A percentile compares a stretch with the other conserved stretches of the same genome.
phyloP scores from a whole-genome alignment of 2,329 filamentous ascomycete genomes.

The Fusarium guadeloupense region DNA sequence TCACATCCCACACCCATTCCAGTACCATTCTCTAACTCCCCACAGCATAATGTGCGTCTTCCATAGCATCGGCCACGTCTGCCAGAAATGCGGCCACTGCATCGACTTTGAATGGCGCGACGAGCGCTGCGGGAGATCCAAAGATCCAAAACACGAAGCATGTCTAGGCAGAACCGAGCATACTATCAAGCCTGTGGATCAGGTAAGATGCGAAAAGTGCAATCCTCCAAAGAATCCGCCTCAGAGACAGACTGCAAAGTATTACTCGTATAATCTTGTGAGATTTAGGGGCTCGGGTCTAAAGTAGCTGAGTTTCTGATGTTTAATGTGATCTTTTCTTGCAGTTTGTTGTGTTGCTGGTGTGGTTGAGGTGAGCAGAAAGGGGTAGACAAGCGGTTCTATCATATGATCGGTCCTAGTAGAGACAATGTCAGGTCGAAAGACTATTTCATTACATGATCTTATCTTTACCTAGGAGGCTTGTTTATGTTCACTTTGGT shows the following conservation, averaged over 20 bases:
- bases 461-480: no score
- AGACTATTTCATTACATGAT: no score
- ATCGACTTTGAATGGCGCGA: not conserved
- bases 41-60: constrained; percentile 13
- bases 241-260: not conserved
- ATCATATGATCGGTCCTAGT: no score
- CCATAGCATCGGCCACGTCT: not conserved
- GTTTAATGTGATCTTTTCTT: no score
- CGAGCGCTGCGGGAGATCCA: not conserved
- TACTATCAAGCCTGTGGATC: not conserved
- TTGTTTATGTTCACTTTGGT: no score
- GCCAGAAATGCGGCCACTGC: not conserved
- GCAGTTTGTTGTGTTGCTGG: no score
- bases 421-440: no score
- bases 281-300: no score
- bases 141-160: not conserved
- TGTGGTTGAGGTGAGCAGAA: no score
- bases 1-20: no score
- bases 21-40: not conserved
- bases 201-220: not conserved
- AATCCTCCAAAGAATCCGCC: not conserved
- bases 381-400: no score
- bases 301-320: no score
- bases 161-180: not conserved
- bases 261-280: not conserved